Conservation (phyloP, 192 early-diverging fungal species). For the Diversispora eburnea region DNA sequence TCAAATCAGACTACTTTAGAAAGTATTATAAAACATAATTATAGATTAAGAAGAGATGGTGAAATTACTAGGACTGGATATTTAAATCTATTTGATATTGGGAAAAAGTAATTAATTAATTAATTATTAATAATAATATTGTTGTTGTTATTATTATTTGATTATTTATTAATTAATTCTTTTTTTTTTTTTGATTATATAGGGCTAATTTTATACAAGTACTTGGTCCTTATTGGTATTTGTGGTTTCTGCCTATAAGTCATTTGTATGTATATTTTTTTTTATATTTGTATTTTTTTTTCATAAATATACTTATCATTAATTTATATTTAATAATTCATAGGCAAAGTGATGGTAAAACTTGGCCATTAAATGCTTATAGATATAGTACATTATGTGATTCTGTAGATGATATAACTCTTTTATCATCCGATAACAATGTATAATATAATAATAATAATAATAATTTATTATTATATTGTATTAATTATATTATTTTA, state of each 20-base stretch:
- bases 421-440: no score
- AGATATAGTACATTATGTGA: constrained; percentile 27
- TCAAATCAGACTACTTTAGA: constrained; percentile 41
- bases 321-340: not conserved
- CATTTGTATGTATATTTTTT: constrained; percentile 22
- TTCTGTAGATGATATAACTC: constrained; percentile 16
- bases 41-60: constrained; percentile 30
- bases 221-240: constrained; percentile 46
- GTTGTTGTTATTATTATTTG: not conserved
- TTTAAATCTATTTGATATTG: constrained; percentile 43
- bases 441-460: no score
- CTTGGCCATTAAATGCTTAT: constrained; percentile 28
- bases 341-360: constrained; percentile 7
- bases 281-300: not conserved
- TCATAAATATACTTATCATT: not conserved
- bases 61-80: constrained; percentile 38
- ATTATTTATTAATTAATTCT: not conserved
- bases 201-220: constrained; percentile 55
- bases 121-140: not conserved
- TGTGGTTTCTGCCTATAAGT: constrained; percentile 53
- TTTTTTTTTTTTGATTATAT: not conserved
- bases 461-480: no score
- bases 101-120: constrained; percentile 29
- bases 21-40: constrained; percentile 39
- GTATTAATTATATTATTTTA: no score